A percentile compares a stretch with the other conserved stretches of the same genome.
phyloP scores from a whole-genome alignment of 106 monocot species.

The Dendrobium huoshanense region DNA sequence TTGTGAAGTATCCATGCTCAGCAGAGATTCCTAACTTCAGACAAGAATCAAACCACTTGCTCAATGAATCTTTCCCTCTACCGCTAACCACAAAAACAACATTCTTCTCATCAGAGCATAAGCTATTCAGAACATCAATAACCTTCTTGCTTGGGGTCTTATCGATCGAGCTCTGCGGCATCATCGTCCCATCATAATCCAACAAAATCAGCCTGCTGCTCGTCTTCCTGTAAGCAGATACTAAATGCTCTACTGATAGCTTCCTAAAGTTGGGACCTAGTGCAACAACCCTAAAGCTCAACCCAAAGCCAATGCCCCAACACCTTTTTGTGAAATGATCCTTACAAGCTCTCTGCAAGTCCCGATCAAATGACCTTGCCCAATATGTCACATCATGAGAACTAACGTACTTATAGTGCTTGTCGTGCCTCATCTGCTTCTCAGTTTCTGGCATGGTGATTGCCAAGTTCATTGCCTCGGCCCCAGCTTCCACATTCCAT shows the following conservation, averaged over 20 bases:
- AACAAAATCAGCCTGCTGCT: conserved; percentile 62
- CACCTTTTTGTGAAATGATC: conserved; percentile 68
- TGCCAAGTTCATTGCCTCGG: conserved; percentile 66
- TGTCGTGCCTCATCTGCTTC: conserved; percentile 79
- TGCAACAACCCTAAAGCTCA: conserved; percentile 77
- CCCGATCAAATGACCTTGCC: conserved; percentile 87
- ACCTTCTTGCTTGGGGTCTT: conserved; percentile 74
- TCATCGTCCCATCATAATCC: conserved; percentile 93
- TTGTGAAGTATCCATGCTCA: conserved; percentile 88
- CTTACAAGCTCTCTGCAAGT: conserved; percentile 75
- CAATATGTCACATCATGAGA: conserved; percentile 89
- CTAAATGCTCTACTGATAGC: conserved; percentile 77
- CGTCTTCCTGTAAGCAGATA: conserved; percentile 46
- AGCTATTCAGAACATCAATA: conserved; percentile 46
- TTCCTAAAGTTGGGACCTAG: conserved; percentile 76
- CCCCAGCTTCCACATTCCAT: conserved; percentile 71
- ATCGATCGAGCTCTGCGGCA: conserved; percentile 60
- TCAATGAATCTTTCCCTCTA: conserved; percentile 71
- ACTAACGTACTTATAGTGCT: conserved; percentile 73
- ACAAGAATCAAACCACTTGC: conserved; percentile 69
- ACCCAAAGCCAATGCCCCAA: conserved; percentile 93
- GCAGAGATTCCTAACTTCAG: conserved; percentile 79
- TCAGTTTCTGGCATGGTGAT: conserved; percentile 68
- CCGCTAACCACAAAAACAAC: conserved; percentile 89
- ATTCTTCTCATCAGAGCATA: conserved; percentile 73